Evolutionary conservation across 2,329 filamentous ascomycete genomes (phyloP).

Genomic region (Lachnellula hyalina): DNA sequence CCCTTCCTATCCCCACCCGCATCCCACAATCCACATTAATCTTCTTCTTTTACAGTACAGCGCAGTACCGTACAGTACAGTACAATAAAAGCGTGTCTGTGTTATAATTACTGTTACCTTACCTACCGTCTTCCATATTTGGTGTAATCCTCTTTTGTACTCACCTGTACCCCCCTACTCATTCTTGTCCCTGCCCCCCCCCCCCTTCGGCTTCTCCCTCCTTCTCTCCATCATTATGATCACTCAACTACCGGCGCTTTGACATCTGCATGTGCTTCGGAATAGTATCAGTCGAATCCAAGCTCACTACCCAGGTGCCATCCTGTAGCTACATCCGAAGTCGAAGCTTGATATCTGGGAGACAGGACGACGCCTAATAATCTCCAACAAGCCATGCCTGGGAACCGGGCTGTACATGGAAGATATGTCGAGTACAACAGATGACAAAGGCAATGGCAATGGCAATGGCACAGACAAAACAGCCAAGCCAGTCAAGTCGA

Average conservation of each 20-base stretch:
- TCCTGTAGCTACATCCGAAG: not conserved
- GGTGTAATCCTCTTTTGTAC: not conserved
- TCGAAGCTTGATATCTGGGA: not conserved
- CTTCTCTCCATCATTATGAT: not conserved
- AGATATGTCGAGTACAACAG: conserved; percentile 1
- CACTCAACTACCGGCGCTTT: no score
- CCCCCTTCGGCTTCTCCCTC: not conserved
- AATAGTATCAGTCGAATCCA: not conserved
- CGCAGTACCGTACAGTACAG: no score
- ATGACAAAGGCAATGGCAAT: not conserved
- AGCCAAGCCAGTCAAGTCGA: conserved; percentile 10
- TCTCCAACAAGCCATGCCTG: conserved; percentile 6
- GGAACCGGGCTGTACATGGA: not conserved
- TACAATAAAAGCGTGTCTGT: no score
- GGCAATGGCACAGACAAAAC: conserved; percentile 1
- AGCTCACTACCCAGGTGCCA: not conserved
- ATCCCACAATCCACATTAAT: not conserved
- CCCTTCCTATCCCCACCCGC: no score
- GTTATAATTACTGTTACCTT: not conserved
- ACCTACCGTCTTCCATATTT: no score
- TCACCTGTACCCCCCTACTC: not conserved
- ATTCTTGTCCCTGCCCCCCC: not conserved
- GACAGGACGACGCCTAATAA: not conserved
- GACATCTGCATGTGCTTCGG: no score
- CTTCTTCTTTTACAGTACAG: not conserved